phyloP scores from a whole-genome alignment of 768 basidiomycete genomes.

The Podaxis mareebaensis region DNA sequence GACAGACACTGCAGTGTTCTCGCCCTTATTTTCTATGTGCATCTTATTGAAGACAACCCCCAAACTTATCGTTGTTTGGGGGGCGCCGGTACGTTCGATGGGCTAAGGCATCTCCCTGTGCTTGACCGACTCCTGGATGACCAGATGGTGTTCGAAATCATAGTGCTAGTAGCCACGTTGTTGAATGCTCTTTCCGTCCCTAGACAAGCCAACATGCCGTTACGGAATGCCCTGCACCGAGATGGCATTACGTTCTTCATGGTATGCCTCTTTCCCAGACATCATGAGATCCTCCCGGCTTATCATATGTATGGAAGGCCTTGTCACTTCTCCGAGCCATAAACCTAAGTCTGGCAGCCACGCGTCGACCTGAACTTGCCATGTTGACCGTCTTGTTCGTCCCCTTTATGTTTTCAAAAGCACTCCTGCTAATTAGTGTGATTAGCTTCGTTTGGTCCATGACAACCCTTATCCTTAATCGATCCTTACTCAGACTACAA shows the following conservation, averaged over 20 bases:
- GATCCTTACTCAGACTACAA: conserved; percentile 31
- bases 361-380: not conserved
- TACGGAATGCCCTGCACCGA: conserved; percentile 30
- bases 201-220: conserved; percentile 23
- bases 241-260: conserved; percentile 38
- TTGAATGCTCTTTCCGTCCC: conserved; percentile 38
- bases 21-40: conserved; percentile 25
- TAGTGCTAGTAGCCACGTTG: conserved; percentile 30
- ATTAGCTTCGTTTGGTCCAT: conserved; percentile 35
- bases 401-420: not conserved
- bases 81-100: conserved; percentile 29
- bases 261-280: conserved; percentile 20
- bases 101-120: not conserved
- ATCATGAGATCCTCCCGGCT: not conserved
- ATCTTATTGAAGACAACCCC: conserved; percentile 22
- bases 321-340: not conserved
- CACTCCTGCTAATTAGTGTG: not conserved
- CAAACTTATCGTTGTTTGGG: conserved; percentile 29
- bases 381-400: not conserved
- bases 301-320: not conserved
- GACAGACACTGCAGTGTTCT: conserved; percentile 22
- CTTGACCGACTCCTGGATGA: not conserved
- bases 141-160: conserved; percentile 35
- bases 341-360: not conserved
- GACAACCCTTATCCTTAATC: conserved; percentile 32